phyloP scores from a whole-genome alignment of 805 yeast species.

The Pichia sporocuriosa region DNA sequence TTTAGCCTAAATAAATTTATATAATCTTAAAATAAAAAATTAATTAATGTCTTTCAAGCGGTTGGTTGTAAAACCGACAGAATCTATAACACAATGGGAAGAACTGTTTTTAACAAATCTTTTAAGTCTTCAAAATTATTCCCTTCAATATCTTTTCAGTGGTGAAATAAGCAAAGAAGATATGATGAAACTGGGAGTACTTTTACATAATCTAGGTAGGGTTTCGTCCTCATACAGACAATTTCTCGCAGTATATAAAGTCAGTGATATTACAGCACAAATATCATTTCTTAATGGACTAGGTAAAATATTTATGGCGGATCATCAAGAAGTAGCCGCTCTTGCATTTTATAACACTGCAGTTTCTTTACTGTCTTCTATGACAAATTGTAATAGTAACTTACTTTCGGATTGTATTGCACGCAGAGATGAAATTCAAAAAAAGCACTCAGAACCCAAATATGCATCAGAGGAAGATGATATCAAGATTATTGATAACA shows the following conservation, averaged over 20 bases:
- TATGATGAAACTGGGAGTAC: neutral
- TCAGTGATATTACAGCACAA: neutral
- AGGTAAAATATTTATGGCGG: neutral
- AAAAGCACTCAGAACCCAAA: no score
- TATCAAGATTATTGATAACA: neutral
- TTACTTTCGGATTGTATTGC: no score
- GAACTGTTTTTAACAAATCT: conserved; percentile 1
- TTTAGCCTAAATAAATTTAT: no score
- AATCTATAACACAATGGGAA: conserved; percentile 1
- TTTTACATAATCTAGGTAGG: neutral
- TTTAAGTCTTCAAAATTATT: neutral
- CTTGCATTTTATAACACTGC: neutral
- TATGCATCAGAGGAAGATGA: neutral
- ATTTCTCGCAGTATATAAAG: neutral
- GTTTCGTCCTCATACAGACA: neutral
- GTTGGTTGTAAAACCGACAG: neutral
- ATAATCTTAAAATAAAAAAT: no score
- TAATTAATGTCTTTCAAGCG: neutral
- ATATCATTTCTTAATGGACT: neutral
- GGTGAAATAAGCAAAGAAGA: neutral
- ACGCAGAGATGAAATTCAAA: no score
- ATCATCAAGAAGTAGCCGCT: neutral
- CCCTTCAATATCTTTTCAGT: neutral
- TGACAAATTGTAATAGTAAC: no score
- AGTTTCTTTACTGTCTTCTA: neutral